phyloP scores from a whole-genome alignment of 352 stramenopile genomes.

The Phytopythium helicoides region DNA sequence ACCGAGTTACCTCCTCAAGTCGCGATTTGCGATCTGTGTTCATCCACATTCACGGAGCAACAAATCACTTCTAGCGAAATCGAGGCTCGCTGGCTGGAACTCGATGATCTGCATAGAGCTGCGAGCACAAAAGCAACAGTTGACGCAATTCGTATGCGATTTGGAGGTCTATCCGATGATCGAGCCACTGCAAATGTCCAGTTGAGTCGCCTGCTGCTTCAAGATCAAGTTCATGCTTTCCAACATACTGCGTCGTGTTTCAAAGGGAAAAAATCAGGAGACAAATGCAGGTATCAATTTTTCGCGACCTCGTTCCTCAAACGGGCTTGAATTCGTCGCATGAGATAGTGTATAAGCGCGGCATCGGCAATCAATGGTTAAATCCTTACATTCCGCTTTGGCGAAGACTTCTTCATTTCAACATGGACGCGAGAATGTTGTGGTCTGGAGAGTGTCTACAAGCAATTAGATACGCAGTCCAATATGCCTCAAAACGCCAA shows the following conservation, averaged over 20 bases:
- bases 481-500: constrained; percentile 19
- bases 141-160: constrained; percentile 5
- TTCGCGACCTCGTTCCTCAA: constrained; percentile 5
- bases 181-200: constrained; percentile 10
- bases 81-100: constrained; percentile 2
- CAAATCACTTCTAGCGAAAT: constrained; percentile 7
- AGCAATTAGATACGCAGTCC: constrained; percentile 13
- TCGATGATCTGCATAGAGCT: constrained; percentile 9
- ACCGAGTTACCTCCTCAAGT: no score
- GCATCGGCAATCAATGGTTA: constrained; percentile 23
- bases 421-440: constrained; percentile 23
- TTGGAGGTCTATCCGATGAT: constrained; percentile 12
- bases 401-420: constrained; percentile 24
- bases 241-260: constrained; percentile 16
- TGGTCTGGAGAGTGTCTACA: constrained; percentile 14
- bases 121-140: constrained; percentile 6
- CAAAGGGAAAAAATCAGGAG: constrained; percentile 10
- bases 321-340: constrained; percentile 11
- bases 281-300: constrained; percentile 26
- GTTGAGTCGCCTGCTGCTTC: constrained; percentile 12
- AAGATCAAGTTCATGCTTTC: constrained; percentile 15
- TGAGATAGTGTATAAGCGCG: constrained; percentile 12
- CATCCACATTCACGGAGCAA: constrained; percentile 2
- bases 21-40: constrained; percentile 3
- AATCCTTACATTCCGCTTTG: constrained; percentile 18